A percentile compares a stretch with the other conserved stretches of the same genome.
phyloP scores from a whole-genome alignment of 176 grass and related monocot species.

The Cenchrus americanus region DNA sequence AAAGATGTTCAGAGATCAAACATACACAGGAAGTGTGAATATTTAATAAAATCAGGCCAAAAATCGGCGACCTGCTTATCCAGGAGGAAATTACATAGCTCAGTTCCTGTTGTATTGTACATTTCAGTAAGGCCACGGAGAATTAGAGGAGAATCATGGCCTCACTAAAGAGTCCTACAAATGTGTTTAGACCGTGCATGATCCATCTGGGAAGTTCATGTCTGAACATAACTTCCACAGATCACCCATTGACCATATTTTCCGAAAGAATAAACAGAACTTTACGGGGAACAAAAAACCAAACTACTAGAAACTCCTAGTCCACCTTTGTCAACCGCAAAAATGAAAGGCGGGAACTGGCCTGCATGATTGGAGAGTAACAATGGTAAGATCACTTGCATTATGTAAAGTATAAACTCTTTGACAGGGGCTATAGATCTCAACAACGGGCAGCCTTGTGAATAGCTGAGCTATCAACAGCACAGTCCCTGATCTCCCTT shows the following conservation, averaged over 20 bases:
- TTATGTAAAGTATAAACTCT: conserved; percentile 27
- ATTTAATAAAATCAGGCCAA: background rate
- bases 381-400: conserved; percentile 31
- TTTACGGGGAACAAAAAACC: conserved; percentile 29
- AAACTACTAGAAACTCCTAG: conserved; percentile 45
- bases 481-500: conserved; percentile 31
- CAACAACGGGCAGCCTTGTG: conserved; percentile 1
- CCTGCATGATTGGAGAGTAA: conserved; percentile 19
- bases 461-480: conserved; percentile 19
- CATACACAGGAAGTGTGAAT: background rate
- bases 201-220: conserved; percentile 5
- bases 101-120: conserved; percentile 47
- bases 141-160: conserved; percentile 37
- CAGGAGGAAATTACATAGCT: conserved; percentile 33
- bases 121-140: conserved; percentile 38
- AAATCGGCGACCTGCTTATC: conserved; percentile 26
- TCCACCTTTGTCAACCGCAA: conserved; percentile 42
- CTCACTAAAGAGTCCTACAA: conserved; percentile 30
- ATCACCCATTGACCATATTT: conserved; percentile 25
- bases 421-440: conserved; percentile 11
- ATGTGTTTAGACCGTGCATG: conserved; percentile 27
- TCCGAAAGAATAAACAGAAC: conserved; percentile 56
- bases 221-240: background rate
- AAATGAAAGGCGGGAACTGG: conserved; percentile 33
- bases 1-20: conserved; percentile 8